Evolutionary conservation across 305 asterid genomes (phyloP).

Genomic region (Fraxinus sp.): DNA sequence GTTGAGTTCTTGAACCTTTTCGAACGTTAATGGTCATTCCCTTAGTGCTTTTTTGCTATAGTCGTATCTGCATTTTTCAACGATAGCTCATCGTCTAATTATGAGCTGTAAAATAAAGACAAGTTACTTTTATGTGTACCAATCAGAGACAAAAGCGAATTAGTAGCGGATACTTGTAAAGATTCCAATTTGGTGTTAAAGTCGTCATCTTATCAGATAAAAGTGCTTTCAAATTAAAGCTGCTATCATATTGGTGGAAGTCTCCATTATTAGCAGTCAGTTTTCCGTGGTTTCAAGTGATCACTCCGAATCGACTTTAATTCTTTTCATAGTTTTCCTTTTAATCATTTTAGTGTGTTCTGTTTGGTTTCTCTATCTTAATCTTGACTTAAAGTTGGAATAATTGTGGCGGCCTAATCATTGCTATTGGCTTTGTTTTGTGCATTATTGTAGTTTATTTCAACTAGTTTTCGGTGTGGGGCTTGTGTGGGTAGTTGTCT

Average conservation of each 20-base stretch:
- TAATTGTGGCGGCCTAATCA: slow-evolving; percentile 30
- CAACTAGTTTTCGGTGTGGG: slow-evolving; percentile 15
- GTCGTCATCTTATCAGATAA: neutral
- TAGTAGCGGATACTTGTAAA: neutral
- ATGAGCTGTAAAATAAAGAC: neutral
- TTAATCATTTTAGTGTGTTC: neutral
- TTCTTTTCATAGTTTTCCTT: neutral
- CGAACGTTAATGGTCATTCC: neutral
- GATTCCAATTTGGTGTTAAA: neutral
- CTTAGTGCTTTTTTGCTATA: neutral
- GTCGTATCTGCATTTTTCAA: neutral
- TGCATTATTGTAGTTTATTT: slow-evolving; percentile 18
- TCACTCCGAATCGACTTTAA: neutral
- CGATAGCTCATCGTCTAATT: neutral
- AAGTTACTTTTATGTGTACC: neutral
- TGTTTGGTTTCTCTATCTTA: neutral
- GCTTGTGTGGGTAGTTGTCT: neutral
- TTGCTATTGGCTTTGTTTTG: slow-evolving; percentile 18
- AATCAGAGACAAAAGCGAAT: neutral
- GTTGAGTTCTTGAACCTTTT: neutral
- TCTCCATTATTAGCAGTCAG: slow-evolving; percentile 29
- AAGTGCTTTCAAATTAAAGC: neutral
- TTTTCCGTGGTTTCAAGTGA: slow-evolving; percentile 5
- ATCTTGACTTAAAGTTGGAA: slow-evolving; percentile 12
- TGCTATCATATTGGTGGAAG: slow-evolving; percentile 25